A percentile compares a stretch with the other conserved stretches of the same genome.
Evolutionary conservation across 148 eudicot species (phyloP).

Genomic region (Diospyros kaki): DNA sequence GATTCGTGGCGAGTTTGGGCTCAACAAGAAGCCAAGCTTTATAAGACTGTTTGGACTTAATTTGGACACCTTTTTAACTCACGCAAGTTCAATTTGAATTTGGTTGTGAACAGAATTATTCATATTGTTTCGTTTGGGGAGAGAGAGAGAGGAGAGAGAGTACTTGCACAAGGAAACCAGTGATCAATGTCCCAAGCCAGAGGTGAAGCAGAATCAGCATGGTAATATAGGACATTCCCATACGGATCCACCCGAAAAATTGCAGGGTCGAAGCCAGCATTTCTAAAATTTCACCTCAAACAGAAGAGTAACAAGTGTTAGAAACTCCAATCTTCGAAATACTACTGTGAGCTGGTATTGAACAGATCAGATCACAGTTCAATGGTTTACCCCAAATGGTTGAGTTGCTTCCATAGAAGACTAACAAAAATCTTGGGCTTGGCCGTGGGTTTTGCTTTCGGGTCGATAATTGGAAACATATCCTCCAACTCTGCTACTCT

Average conservation of each 20-base stretch:
- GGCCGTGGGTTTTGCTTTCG: conserved; percentile 65
- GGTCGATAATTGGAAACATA: conserved; percentile 72
- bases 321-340: too few relatives aligned
- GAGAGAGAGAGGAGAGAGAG: conserved; percentile 1
- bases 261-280: conserved; percentile 97
- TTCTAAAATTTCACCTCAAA: conserved; percentile 30
- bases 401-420: conserved; percentile 97
- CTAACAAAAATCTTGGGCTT: conserved; percentile 65
- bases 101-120: too few relatives aligned
- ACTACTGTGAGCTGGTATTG: neutral
- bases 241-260: conserved; percentile 84
- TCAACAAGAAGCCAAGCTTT: too few relatives aligned
- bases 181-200: conserved; percentile 96
- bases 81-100: too few relatives aligned
- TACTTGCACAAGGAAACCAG: conserved; percentile 98
- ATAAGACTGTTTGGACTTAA: too few relatives aligned
- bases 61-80: too few relatives aligned
- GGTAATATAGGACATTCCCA: conserved; percentile 88
- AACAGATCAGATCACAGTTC: neutral
- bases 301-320: neutral
- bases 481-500: conserved; percentile 69
- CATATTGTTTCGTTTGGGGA: neutral
- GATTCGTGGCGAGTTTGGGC: too few relatives aligned
- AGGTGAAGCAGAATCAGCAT: conserved; percentile 93
- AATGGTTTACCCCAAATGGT: conserved; percentile 74